Percentiles rank a stretch among this genome's conserved stretches.
Evolutionary conservation across 108 stramenopile species (phyloP).

Genomic region (Conticribra guillardii): DNA sequence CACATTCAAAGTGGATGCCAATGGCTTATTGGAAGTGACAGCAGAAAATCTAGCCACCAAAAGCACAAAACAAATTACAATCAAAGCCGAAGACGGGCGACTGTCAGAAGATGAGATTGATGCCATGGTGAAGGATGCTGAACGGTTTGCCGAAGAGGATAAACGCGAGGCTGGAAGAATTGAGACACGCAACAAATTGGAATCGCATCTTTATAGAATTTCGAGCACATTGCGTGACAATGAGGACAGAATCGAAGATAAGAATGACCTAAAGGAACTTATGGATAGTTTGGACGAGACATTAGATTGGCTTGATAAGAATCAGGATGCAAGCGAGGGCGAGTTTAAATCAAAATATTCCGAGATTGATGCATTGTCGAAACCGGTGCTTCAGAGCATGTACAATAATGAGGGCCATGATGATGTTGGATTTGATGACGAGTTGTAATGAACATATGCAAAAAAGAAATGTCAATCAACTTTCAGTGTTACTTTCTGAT

Average conservation of each 20-base stretch:
- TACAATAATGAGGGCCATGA: constrained; percentile 64
- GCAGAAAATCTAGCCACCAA: constrained; percentile 95
- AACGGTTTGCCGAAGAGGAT: constrained; percentile 92
- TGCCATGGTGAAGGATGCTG: constrained; percentile 95
- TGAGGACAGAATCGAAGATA: constrained; percentile 79
- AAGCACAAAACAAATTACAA: constrained; percentile 95
- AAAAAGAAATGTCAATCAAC: too few species aligned
- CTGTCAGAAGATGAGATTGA: constrained; percentile 94
- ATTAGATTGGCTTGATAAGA: constrained; percentile 95
- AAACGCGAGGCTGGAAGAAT: constrained; percentile 81
- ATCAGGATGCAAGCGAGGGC: constrained; percentile 90
- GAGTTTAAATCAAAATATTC: constrained; percentile 86
- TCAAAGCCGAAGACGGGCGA: constrained; percentile 96
- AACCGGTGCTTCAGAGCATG: constrained; percentile 86
- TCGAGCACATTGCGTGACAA: constrained; percentile 88
- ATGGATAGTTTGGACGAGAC: constrained; percentile 85
- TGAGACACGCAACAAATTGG: constrained; percentile 90
- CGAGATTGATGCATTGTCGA: constrained; percentile 90
- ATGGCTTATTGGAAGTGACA: constrained; percentile 93
- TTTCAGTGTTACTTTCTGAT: too few species aligned
- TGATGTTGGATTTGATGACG: constrained; percentile 72
- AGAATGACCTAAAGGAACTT: constrained; percentile 88
- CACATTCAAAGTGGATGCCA: constrained; percentile 96
- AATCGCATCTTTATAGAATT: constrained; percentile 93
- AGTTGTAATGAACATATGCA: constrained; percentile 70